Evolutionary conservation across 2,329 filamentous ascomycete genomes (phyloP).

Genomic region (Aspergillus spinulosporus): DNA sequence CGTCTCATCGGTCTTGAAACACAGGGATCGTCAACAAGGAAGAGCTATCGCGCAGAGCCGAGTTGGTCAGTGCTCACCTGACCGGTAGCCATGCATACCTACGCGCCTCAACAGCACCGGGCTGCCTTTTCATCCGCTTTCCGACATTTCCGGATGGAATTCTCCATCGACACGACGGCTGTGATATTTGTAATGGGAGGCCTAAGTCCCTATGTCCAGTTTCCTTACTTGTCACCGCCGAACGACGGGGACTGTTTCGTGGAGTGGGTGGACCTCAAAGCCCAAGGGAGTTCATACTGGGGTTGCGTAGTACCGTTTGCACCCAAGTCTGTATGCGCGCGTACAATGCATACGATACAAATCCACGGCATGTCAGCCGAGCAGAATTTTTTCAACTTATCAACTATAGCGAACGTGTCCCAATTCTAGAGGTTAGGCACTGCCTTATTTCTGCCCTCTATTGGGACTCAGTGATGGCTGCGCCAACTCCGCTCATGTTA

Average conservation of each 20-base stretch:
- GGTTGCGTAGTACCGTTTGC: not conserved
- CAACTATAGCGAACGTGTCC: slow-evolving; percentile 11
- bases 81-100: slow-evolving; percentile 18
- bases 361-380: slow-evolving; percentile 17
- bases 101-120: slow-evolving; percentile 18
- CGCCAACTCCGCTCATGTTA: not conserved
- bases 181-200: slow-evolving; percentile 14
- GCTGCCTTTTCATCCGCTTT: slow-evolving; percentile 16
- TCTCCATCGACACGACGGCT: slow-evolving; percentile 31
- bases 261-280: not conserved
- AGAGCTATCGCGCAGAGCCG: slow-evolving; percentile 5
- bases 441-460: slow-evolving; percentile 9
- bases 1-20: slow-evolving; percentile 8
- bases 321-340: slow-evolving; percentile 21
- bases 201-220: not conserved
- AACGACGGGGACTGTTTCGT: not conserved
- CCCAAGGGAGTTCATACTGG: slow-evolving; percentile 2
- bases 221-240: not conserved
- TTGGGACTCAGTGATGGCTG: not conserved
- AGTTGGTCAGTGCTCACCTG: slow-evolving; percentile 23
- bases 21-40: slow-evolving; percentile 5
- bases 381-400: not conserved
- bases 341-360: slow-evolving; percentile 28
- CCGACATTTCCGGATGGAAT: slow-evolving; percentile 39
- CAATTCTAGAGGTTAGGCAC: slow-evolving; percentile 9